Evolutionary conservation across 169 alveolate species (phyloP).

Genomic region (Prorocentrum cordatum): DNA sequence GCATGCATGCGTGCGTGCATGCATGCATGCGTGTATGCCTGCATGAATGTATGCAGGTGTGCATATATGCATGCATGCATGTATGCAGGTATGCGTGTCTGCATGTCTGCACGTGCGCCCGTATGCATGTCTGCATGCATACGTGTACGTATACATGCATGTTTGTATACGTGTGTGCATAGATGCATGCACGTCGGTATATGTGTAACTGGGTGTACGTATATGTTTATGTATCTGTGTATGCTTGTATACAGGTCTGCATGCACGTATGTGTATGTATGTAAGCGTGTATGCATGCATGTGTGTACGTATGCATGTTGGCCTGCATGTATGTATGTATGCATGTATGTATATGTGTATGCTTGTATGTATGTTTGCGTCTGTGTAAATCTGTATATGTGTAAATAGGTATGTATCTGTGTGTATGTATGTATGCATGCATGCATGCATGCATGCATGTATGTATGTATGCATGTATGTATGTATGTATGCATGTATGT

Average conservation of each 20-base stretch:
- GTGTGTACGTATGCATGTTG: neutral
- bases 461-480: neutral
- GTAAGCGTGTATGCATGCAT: neutral
- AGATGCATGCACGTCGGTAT: neutral
- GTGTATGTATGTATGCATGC: neutral
- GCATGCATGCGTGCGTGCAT: neutral
- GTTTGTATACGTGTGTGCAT: neutral
- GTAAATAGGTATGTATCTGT: neutral
- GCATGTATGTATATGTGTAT: neutral
- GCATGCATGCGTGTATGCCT: neutral
- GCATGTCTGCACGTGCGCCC: no score
- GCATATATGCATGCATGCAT: neutral
- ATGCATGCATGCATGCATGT: no score
- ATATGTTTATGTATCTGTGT: neutral
- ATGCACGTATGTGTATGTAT: neutral
- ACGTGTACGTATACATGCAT: neutral
- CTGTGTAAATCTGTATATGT: neutral
- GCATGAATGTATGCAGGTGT: neutral
- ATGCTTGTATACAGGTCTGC: neutral
- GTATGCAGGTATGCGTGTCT: neutral
- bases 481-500: neutral
- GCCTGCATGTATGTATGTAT: neutral
- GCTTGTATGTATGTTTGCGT: neutral
- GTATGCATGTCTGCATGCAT: neutral
- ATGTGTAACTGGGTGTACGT: neutral